Evolutionary conservation across 2,329 filamentous ascomycete genomes (phyloP).

Genomic region (Harringtonia aguacate): DNA sequence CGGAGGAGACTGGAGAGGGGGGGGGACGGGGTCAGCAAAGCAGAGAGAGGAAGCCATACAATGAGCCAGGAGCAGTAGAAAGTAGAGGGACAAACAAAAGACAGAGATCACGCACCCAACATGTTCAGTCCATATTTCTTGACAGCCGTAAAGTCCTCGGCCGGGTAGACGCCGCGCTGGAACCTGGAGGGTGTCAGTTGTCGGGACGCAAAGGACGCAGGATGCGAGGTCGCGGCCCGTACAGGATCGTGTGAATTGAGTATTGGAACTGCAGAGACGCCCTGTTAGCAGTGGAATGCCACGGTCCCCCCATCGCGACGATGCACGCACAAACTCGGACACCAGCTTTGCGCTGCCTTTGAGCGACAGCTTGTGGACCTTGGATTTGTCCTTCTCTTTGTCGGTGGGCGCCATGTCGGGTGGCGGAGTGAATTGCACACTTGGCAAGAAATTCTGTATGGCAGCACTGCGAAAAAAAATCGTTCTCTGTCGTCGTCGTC

Average conservation of each 20-base stretch:
- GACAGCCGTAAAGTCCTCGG: slow-evolving; percentile 92
- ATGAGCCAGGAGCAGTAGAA: background rate
- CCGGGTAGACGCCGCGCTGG: slow-evolving; percentile 76
- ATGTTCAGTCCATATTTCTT: slow-evolving; percentile 99
- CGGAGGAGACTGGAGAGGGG: slow-evolving; percentile 70
- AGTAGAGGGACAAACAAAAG: background rate
- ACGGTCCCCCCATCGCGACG: too few species aligned
- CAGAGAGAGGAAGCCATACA: too few species aligned
- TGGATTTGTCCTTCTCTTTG: slow-evolving; percentile 60
- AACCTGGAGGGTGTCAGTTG: slow-evolving; percentile 43
- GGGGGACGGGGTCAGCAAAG: too few species aligned
- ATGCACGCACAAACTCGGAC: slow-evolving; percentile 95
- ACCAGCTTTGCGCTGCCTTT: slow-evolving; percentile 80
- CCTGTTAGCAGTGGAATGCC: background rate
- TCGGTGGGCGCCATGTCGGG: slow-evolving; percentile 10
- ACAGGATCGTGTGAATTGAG: slow-evolving; percentile 95
- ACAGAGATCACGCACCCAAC: slow-evolving; percentile 48
- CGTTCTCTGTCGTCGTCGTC: background rate
- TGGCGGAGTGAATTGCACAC: background rate
- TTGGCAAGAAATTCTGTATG: background rate
- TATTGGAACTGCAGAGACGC: slow-evolving; percentile 66
- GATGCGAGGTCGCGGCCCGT: slow-evolving; percentile 19
- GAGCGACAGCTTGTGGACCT: slow-evolving; percentile 88
- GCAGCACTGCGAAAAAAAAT: too few species aligned
- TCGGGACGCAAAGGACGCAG: background rate